Base-by-base conservation (phyloP, 1,284 basidiomycete species). In the Cystobasidiaceae sp. region DNA sequence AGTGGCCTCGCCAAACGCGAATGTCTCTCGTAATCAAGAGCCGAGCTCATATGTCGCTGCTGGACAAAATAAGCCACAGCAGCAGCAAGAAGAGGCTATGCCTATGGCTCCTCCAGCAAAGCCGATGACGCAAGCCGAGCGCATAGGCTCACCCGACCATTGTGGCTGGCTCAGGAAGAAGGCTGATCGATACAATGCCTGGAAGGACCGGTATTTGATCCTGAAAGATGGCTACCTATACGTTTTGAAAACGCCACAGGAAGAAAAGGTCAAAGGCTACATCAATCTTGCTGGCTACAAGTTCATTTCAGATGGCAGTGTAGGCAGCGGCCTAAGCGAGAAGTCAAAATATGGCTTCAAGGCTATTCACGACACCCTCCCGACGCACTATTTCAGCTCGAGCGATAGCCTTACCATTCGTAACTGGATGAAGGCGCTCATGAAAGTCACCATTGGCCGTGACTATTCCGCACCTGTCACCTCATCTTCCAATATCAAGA, bases 401-500 rank as follows among this genome's bases (percentile, higher is more conserved):
- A 88, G 93, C 37, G 93, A 97, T 75, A 89, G 92, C 75, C 76
- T 79, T 4, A 78, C 85, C 39, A 83, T 97, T 50, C 84, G 96
- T 13, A 91, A 92, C 71, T 99, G 96, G 96, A 98, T 98, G 94
- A 98, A 98, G 81, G 90, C 92, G 11, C 84, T 99, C 72, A 97
- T 97, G 90, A 99, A 98, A 78, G 89, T 93, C 2, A 97, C 94
- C 4, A 99, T 99, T 73, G 88, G 85, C 17, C 81, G 96, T 62
- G 92, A 96, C 77, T 94, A 93, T 75, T 82, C 86, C 90, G 92
- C 86, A 73, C 90, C 93, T 25, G 93, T 98, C 60, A 87, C 97
- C 25, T 97, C 93, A 5, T 96, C 92, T 1, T 93, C 91, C 80
- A 97, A 97, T 75, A 93, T 97, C 66, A 90, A 93, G 2, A 98